Percentiles rank a stretch among this genome's conserved stretches.
Evolutionary conservation across 2,329 filamentous ascomycete genomes (phyloP).

Genomic region (Colletotrichum sp.): DNA sequence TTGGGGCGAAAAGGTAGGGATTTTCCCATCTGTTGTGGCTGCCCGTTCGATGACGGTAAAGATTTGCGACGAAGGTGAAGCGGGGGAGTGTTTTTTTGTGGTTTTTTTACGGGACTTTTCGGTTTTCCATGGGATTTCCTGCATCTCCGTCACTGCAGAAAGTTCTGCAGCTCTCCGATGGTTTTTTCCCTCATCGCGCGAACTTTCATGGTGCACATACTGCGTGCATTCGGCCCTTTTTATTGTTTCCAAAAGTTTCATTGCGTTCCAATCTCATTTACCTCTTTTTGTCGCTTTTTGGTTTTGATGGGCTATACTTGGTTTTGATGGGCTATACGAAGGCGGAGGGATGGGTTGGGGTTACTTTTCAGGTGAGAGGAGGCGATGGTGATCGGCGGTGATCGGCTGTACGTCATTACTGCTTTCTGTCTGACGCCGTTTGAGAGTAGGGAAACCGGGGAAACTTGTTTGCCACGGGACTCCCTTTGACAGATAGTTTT

Average conservation of each 20-base stretch:
- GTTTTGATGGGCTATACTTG: background rate
- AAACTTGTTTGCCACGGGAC: background rate
- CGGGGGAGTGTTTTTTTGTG: background rate
- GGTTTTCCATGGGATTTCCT: background rate
- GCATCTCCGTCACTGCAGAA: background rate
- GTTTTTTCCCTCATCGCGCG: background rate
- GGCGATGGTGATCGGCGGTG: conserved; percentile 19
- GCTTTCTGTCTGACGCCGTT: background rate
- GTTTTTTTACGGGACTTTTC: background rate
- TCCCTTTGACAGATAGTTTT: background rate
- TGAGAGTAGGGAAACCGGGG: background rate
- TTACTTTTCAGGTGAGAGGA: conserved; percentile 9
- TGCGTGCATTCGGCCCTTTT: background rate
- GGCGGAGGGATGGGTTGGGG: background rate
- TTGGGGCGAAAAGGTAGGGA: background rate
- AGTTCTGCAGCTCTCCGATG: background rate
- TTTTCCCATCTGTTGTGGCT: background rate
- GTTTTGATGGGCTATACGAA: background rate
- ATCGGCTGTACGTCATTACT: conserved; percentile 14
- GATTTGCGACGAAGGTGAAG: background rate
- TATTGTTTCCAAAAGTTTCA: background rate
- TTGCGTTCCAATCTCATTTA: background rate
- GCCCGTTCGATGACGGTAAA: background rate
- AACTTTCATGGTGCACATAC: background rate
- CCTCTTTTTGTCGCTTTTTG: background rate